These are phyloP conservation scores for Bondarzewia mesenterica DNA, from an alignment of 1,284 basidiomycete species.

Conservation along the genomic window DNA sequence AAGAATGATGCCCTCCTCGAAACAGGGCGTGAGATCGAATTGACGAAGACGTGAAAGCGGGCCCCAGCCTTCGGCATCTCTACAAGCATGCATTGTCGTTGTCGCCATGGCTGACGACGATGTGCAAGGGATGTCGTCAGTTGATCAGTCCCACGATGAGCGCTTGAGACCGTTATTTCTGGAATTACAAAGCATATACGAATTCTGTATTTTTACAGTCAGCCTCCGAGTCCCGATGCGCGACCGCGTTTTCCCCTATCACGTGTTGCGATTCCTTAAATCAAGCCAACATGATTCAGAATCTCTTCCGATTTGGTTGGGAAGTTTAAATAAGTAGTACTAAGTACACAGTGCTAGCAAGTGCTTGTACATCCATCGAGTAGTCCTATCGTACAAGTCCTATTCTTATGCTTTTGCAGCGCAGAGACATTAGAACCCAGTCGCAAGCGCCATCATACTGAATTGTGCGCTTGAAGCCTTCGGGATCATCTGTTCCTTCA, in stretches of 20 bases:
- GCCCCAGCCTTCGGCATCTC: constrained; percentile 50
- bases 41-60: constrained; percentile 51
- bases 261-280: too few relatives aligned
- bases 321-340: too few relatives aligned
- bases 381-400: neutral
- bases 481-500: constrained; percentile 58
- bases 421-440: neutral
- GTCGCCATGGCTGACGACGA: constrained; percentile 2
- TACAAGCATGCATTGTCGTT: constrained; percentile 1
- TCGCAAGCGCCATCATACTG: constrained; percentile 30
- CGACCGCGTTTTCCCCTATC: too few relatives aligned
- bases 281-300: too few relatives aligned
- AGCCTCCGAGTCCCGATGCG: too few relatives aligned
- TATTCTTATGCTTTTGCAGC: neutral
- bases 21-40: constrained; percentile 82
- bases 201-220: too few relatives aligned
- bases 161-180: neutral
- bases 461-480: constrained; percentile 49
- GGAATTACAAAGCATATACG: too few relatives aligned
- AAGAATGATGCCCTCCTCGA: constrained; percentile 67
- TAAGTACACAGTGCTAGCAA: too few relatives aligned
- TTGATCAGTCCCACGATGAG: neutral
- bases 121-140: neutral
- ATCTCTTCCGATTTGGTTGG: too few relatives aligned
- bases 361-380: neutral